Evolutionary conservation across 352 stramenopile genomes (phyloP).

Genomic region (Pythium brassicae): DNA sequence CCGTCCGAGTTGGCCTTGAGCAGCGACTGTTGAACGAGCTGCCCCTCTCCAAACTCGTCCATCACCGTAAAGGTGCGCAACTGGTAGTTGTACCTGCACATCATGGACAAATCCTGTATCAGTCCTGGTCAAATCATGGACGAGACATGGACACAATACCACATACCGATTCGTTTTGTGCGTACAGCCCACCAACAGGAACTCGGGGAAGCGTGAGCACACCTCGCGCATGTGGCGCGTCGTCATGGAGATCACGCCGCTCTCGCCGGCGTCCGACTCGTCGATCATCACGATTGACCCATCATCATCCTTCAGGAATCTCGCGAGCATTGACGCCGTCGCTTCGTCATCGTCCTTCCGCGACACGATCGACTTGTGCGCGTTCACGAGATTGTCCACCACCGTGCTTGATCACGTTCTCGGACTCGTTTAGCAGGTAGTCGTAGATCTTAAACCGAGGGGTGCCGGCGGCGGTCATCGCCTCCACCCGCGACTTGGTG

Average conservation of each 20-base stretch:
- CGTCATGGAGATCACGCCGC: slow-evolving; percentile 8
- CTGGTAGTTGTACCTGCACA: slow-evolving; percentile 16
- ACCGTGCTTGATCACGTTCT: neutral
- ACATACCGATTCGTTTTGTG: slow-evolving; percentile 20
- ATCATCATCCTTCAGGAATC: too few species aligned
- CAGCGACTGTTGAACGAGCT: slow-evolving; percentile 10
- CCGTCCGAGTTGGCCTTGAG: slow-evolving; percentile 14
- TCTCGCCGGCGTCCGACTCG: neutral
- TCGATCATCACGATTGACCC: too few species aligned
- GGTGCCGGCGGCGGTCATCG: too few species aligned
- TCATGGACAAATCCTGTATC: too few species aligned
- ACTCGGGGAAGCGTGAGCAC: neutral
- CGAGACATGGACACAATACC: too few species aligned
- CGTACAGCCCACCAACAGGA: slow-evolving; percentile 1
- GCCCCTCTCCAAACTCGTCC: slow-evolving; percentile 7
- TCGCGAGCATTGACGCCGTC: too few species aligned
- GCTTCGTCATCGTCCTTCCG: too few species aligned
- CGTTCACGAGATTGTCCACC: neutral
- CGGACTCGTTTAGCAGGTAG: too few species aligned
- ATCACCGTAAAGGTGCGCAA: slow-evolving; percentile 15
- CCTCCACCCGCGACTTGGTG: too few species aligned
- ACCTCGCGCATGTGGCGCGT: slow-evolving; percentile 7
- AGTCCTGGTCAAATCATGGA: too few species aligned
- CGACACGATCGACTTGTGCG: neutral
- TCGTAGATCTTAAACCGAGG: too few species aligned